phyloP scores from a whole-genome alignment of 2,329 filamentous ascomycete genomes.

The Nannizziopsis arthrosporioides region DNA sequence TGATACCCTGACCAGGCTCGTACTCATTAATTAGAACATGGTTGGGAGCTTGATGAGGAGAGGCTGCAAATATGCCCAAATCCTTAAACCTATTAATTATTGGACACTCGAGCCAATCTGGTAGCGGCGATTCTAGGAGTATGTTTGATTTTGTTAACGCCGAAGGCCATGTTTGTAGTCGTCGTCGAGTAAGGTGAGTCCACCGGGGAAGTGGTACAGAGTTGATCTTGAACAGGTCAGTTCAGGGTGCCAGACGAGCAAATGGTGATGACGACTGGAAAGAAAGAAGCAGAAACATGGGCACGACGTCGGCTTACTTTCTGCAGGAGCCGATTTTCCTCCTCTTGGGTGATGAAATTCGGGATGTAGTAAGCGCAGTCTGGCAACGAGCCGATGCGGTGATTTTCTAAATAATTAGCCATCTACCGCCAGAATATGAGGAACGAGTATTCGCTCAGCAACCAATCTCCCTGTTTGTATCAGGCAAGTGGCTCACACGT shows the following conservation, averaged over 20 bases:
- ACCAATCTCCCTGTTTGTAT: no score
- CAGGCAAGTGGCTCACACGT: no score
- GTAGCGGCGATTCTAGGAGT: constrained; percentile 60
- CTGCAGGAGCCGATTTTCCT: constrained; percentile 58
- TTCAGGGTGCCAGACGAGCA: no score
- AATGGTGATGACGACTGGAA: background rate
- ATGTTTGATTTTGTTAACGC: constrained; percentile 63
- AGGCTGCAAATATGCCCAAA: constrained; percentile 44
- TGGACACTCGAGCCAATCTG: constrained; percentile 60
- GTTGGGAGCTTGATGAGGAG: constrained; percentile 68
- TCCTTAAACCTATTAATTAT: constrained; percentile 46
- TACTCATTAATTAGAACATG: constrained; percentile 95
- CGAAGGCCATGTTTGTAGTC: constrained; percentile 83
- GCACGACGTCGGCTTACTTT: constrained; percentile 43
- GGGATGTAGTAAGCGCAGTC: constrained; percentile 66
- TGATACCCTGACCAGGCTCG: constrained; percentile 76
- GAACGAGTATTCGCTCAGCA: no score
- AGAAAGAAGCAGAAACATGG: no score
- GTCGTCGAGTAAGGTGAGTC: constrained; percentile 77
- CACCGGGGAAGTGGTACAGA: constrained; percentile 63
- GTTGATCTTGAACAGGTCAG: constrained; percentile 34
- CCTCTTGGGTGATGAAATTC: constrained; percentile 65
- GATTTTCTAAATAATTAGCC: constrained; percentile 19
- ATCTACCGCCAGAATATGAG: background rate
- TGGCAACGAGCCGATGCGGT: constrained; percentile 25